Percentiles rank a stretch among this genome's conserved stretches.
Evolutionary conservation across 805 yeast species (phyloP).

Genomic region (Candida multigemmis): DNA sequence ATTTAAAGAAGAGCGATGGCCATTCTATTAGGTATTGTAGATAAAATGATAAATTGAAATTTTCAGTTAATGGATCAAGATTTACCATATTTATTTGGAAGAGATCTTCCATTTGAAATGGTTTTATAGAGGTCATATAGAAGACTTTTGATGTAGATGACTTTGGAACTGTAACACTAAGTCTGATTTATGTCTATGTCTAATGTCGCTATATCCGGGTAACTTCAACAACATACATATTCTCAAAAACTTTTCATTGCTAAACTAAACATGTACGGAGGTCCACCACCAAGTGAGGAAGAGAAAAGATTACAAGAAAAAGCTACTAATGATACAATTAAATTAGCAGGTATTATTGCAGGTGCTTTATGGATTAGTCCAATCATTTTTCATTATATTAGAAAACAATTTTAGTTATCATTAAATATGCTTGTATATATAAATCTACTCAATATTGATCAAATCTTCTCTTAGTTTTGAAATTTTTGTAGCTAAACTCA

Average conservation of each 20-base stretch:
- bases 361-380: slow-evolving; percentile 56
- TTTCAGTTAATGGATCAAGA: slow-evolving; percentile 85
- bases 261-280: slow-evolving; percentile 32
- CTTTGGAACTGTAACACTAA: not conserved
- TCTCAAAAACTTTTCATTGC: not conserved
- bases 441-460: slow-evolving; percentile 12
- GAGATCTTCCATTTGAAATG: slow-evolving; percentile 82
- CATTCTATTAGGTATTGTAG: slow-evolving; percentile 73
- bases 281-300: slow-evolving; percentile 49
- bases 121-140: slow-evolving; percentile 76
- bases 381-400: slow-evolving; percentile 44
- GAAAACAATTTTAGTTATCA: slow-evolving; percentile 31
- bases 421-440: slow-evolving; percentile 3
- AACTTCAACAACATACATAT: not conserved
- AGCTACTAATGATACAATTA: slow-evolving; percentile 49
- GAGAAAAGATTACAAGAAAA: slow-evolving; percentile 60
- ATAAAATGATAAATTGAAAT: slow-evolving; percentile 78
- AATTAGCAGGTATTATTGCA: slow-evolving; percentile 53
- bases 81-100: slow-evolving; percentile 68
- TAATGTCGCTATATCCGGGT: not conserved
- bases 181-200: not conserved
- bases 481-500: slow-evolving; percentile 26
- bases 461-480: slow-evolving; percentile 28
- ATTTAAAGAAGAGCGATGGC: slow-evolving; percentile 86
- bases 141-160: not conserved